phyloP scores from a whole-genome alignment of 345 rosid genomes.

The Syzygium jambos region DNA sequence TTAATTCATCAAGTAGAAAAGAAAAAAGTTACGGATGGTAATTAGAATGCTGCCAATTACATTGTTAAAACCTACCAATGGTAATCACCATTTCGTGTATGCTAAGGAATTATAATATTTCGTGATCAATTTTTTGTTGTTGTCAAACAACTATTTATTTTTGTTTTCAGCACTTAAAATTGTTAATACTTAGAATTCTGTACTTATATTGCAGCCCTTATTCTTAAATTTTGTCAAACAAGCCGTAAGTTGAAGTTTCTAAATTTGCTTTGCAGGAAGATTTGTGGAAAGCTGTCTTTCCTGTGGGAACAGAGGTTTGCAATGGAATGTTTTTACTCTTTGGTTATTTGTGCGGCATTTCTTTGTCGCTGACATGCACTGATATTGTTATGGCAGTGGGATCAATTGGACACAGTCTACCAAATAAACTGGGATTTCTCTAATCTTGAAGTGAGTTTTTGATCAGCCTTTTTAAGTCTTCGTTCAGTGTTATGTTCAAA shows the following conservation, averaged over 20 bases:
- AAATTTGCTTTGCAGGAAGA: conserved; percentile 54
- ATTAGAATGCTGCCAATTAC: background rate
- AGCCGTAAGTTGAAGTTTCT: conserved; percentile 1
- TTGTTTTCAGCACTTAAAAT: background rate
- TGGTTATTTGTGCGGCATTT: background rate
- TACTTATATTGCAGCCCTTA: background rate
- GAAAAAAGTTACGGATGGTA: background rate
- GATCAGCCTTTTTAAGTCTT: background rate
- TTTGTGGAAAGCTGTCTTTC: conserved; percentile 75
- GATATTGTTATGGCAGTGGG: conserved; percentile 57
- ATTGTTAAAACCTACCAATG: background rate
- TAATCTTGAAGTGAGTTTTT: conserved; percentile 78
- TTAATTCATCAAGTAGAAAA: background rate
- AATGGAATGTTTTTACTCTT: background rate
- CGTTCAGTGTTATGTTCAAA: background rate
- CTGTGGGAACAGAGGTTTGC: conserved; percentile 93
- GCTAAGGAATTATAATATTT: background rate
- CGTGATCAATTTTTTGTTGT: background rate
- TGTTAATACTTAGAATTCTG: background rate
- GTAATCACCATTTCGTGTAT: background rate
- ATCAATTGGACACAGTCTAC: conserved; percentile 67
- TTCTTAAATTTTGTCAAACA: background rate
- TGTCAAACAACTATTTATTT: background rate
- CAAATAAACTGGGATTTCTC: conserved; percentile 75
- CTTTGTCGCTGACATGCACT: conserved; percentile 1